phyloP scores from a whole-genome alignment of 192 early-diverging fungal species.

The Oehlia diaphana region DNA sequence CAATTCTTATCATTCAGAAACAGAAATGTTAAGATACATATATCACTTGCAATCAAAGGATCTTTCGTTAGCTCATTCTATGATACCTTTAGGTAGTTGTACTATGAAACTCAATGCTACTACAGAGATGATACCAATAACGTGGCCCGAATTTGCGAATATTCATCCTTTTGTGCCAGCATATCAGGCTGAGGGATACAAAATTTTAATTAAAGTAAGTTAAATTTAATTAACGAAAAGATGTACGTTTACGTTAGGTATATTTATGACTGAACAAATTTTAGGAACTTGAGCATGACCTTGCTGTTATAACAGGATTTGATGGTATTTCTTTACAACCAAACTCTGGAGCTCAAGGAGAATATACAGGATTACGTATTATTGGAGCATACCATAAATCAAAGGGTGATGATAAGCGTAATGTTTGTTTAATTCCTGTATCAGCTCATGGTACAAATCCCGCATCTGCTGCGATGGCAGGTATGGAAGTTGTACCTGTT shows the following conservation, averaged over 20 bases:
- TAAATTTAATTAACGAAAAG: neutral
- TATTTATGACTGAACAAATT: neutral
- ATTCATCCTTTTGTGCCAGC: conserved; percentile 97
- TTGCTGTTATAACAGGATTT: conserved; percentile 92
- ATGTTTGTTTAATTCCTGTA: conserved; percentile 95
- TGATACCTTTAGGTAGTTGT: conserved; percentile 98
- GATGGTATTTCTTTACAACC: conserved; percentile 93
- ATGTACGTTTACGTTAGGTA: neutral
- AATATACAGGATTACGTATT: conserved; percentile 94
- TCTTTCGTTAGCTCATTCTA: conserved; percentile 96
- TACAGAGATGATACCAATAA: conserved; percentile 99
- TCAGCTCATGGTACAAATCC: conserved; percentile 99
- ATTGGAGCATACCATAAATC: conserved; percentile 93
- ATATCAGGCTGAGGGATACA: conserved; percentile 94
- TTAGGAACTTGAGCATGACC: conserved; percentile 83
- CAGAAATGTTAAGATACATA: conserved; percentile 98
- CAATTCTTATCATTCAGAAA: conserved; percentile 96
- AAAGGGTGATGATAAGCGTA: conserved; percentile 78
- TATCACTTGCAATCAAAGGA: conserved; percentile 95
- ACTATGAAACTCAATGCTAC: conserved; percentile 99
- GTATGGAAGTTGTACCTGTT: conserved; percentile 89
- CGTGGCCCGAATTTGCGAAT: conserved; percentile 94
- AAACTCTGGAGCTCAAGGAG: conserved; percentile 99
- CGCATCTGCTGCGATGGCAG: conserved; percentile 97
- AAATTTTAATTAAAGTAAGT: conserved; percentile 68